Evolutionary conservation across 805 yeast species (phyloP), one percentile per base, ranked within the genome.

Genomic region (Spathaspora boniae): DNA sequence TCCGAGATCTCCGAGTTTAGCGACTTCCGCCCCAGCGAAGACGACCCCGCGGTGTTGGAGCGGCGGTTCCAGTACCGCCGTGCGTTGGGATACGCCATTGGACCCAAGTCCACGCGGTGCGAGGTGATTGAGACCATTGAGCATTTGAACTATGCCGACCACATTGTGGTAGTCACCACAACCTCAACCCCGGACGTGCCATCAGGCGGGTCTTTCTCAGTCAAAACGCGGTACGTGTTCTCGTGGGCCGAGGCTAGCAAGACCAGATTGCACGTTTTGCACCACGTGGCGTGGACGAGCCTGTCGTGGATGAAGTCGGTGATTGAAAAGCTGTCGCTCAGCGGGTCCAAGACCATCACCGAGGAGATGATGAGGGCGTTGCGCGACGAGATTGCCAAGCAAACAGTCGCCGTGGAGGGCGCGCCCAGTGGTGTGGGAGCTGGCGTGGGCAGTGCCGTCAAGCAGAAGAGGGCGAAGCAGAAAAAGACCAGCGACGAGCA

Each of bases 171-270:
- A 2, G 60, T 78, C 2, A 77, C 80, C 27, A 66, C 75, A 2
- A 78, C 91, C 0, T 66, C 63, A 26, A 89, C 98, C 0, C 99
- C 98, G 0, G 93, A 87, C 52, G 98, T 93, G 11, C 98, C 99
- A 0, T 83, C 89, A 49, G 99, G 99, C 4, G 72, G 72, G 28
- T 73, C 85, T 1, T 93, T 93, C 56, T 68, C 74, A 21, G 88
- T 88, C 2, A 71, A 78, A 43, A 86, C 96, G 0, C 69, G 84
- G 41, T 84, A 79, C 48, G 65, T 80, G 29, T 60, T 87, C 37
- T 70, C 82, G 3, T 93, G 98, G 98, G 87, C 70, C 0, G 68
- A 65, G 6, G 58, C 68, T 19, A 85, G 82, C 49, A 55, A 63
- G 16, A 82, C 95, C 4, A 62, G 68, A 31, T 47, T 93, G 26